Evolutionary conservation across 306 rosid genomes (phyloP).

Genomic region (Fragaria ananassa): DNA sequence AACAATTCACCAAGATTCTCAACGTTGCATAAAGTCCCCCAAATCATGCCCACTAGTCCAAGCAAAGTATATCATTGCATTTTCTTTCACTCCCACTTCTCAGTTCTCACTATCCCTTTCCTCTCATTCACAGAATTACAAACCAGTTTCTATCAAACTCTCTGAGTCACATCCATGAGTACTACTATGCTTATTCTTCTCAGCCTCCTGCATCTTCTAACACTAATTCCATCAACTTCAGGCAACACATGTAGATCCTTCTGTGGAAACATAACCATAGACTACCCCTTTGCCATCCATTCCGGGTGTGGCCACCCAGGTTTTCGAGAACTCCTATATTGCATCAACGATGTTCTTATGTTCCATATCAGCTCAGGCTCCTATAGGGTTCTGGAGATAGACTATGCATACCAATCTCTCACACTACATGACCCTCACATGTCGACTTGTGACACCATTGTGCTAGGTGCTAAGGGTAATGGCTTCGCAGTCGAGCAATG

Average conservation of each 20-base stretch:
- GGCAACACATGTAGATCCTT: constrained; percentile 60
- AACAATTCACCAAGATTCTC: constrained; percentile 61
- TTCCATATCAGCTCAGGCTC: constrained; percentile 85
- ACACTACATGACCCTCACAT: constrained; percentile 92
- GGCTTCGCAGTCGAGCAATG: constrained; percentile 77
- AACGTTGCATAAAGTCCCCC: constrained; percentile 46
- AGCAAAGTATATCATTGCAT: constrained; percentile 60
- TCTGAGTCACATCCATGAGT: constrained; percentile 37
- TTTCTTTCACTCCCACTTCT: constrained; percentile 13
- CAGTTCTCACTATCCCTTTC: background rate
- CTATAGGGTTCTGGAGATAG: constrained; percentile 79
- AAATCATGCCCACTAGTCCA: constrained; percentile 30
- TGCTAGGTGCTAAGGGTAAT: constrained; percentile 67
- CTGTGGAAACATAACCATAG: constrained; percentile 87
- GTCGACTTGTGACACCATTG: constrained; percentile 70
- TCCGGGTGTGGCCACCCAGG: constrained; percentile 98
- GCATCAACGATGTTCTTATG: constrained; percentile 89
- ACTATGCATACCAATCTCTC: constrained; percentile 80
- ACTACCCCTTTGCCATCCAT: constrained; percentile 75
- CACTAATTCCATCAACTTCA: constrained; percentile 13
- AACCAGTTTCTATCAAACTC: constrained; percentile 10
- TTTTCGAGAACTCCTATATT: constrained; percentile 76
- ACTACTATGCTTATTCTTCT: constrained; percentile 32
- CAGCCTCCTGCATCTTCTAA: constrained; percentile 11
- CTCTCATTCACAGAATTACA: background rate